A percentile compares a stretch with the other conserved stretches of the same genome.
These are phyloP conservation scores for Blastocystis sp. DNA, from an alignment of 352 stramenopile genomes.

Conservation along the genomic window DNA sequence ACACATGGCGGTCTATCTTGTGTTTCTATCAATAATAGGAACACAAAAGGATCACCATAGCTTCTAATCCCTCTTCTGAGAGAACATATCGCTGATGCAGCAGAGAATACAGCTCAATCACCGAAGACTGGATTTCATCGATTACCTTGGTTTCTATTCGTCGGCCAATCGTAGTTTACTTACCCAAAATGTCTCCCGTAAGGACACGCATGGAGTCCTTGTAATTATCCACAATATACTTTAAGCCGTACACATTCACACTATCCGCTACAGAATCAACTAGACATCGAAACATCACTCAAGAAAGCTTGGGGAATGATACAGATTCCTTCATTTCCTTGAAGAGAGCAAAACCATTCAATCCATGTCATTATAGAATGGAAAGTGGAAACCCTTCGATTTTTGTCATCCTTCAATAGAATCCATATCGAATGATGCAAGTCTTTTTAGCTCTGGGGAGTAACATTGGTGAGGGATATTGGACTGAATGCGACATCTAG, in stretches of 20 bases:
- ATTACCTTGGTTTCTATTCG: neutral
- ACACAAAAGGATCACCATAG: neutral
- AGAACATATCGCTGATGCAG: slow-evolving; percentile 3
- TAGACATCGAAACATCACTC: neutral
- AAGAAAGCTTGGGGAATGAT: slow-evolving; percentile 9
- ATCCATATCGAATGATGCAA: slow-evolving; percentile 11
- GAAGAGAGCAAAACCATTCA: slow-evolving; percentile 44
- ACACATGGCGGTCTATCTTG: slow-evolving; percentile 5
- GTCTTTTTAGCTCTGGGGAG: slow-evolving; percentile 62
- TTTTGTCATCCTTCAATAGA: neutral
- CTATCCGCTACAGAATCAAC: neutral
- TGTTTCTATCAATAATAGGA: neutral
- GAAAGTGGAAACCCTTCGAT: neutral
- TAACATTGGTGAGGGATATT: slow-evolving; percentile 41
- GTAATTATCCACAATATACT: slow-evolving; percentile 2
- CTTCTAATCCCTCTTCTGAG: slow-evolving; percentile 14
- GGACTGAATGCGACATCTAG: neutral
- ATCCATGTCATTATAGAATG: slow-evolving; percentile 38
- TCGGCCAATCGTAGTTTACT: neutral
- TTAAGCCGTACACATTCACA: neutral
- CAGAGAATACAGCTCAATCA: slow-evolving; percentile 41
- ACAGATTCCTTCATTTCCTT: slow-evolving; percentile 38
- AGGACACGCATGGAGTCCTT: neutral
- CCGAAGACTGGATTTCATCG: neutral
- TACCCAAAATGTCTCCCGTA: neutral